Evolutionary conservation across 495 filamentous ascomycete species (phyloP).

Genomic region (Hyphodiscus hymeniophilus): DNA sequence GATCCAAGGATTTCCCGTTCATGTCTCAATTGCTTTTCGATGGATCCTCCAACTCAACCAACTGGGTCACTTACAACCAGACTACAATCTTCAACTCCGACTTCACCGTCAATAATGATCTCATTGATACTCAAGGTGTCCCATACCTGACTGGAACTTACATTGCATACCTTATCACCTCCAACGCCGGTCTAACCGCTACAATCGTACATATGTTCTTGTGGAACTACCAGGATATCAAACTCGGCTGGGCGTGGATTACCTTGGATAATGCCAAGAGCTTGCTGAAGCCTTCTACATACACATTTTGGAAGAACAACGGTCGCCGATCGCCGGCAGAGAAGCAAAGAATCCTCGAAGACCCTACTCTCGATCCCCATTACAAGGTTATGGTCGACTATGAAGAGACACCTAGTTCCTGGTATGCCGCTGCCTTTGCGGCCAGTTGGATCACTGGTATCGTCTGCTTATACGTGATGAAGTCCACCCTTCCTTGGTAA

Average conservation of each 20-base stretch:
- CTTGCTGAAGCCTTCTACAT: slow-evolving; percentile 9
- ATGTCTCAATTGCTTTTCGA: slow-evolving; percentile 35
- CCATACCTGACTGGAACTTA: slow-evolving; percentile 38
- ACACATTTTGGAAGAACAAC: slow-evolving; percentile 26
- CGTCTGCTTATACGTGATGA: slow-evolving; percentile 34
- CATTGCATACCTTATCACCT: slow-evolving; percentile 31
- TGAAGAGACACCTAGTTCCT: slow-evolving; percentile 46
- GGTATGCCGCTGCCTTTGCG: slow-evolving; percentile 40
- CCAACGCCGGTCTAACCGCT: slow-evolving; percentile 35
- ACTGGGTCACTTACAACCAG: slow-evolving; percentile 27
- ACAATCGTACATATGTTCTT: slow-evolving; percentile 29
- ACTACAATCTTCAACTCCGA: slow-evolving; percentile 26
- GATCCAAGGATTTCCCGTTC: slow-evolving; percentile 40
- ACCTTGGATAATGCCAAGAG: slow-evolving; percentile 17
- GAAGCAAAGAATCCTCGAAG: slow-evolving; percentile 10
- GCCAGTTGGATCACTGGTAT: slow-evolving; percentile 41
- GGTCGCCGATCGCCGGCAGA: slow-evolving; percentile 13
- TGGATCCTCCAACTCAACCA: slow-evolving; percentile 30
- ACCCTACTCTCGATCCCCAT: slow-evolving; percentile 33
- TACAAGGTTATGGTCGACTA: slow-evolving; percentile 37
- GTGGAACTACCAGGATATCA: slow-evolving; percentile 20
- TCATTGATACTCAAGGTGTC: slow-evolving; percentile 28
- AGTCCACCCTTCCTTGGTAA: slow-evolving; percentile 42
- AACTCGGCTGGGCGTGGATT: slow-evolving; percentile 11
- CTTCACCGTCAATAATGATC: slow-evolving; percentile 28